Conservation (phyloP, 345 rosid genomes). For the Trapa bicornis region DNA sequence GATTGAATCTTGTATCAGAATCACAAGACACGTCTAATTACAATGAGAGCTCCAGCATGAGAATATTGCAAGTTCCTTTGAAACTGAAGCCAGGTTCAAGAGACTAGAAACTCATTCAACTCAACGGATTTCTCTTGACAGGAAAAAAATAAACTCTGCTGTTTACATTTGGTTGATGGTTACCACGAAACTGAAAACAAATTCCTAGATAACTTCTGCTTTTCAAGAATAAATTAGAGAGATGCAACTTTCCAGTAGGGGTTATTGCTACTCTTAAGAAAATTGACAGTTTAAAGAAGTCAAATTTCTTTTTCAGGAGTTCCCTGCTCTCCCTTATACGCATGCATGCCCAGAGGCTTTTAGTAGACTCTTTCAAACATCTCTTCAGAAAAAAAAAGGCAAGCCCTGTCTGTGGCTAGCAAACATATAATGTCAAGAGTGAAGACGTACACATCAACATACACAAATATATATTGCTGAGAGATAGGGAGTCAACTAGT, state of each 20-base stretch:
- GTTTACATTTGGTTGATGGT: neutral
- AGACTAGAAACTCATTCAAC: neutral
- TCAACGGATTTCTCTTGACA: neutral
- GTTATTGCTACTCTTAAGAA: neutral
- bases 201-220: neutral
- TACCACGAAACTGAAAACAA: neutral
- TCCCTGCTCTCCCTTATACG: neutral
- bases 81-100: neutral
- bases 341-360: neutral
- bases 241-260: no score
- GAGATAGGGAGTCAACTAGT: neutral
- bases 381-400: no score
- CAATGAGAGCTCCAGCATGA: neutral
- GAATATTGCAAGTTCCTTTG: neutral
- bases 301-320: neutral
- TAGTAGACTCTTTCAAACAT: neutral
- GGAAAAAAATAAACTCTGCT: neutral
- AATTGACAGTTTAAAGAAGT: neutral
- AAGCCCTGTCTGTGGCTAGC: neutral
- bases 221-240: neutral
- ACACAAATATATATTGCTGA: neutral
- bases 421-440: neutral
- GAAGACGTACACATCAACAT: neutral
- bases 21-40: neutral
- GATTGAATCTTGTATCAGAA: neutral